phyloP scores from a whole-genome alignment of 2,329 filamentous ascomycete species.

The Pestalotiopsis sp. region DNA sequence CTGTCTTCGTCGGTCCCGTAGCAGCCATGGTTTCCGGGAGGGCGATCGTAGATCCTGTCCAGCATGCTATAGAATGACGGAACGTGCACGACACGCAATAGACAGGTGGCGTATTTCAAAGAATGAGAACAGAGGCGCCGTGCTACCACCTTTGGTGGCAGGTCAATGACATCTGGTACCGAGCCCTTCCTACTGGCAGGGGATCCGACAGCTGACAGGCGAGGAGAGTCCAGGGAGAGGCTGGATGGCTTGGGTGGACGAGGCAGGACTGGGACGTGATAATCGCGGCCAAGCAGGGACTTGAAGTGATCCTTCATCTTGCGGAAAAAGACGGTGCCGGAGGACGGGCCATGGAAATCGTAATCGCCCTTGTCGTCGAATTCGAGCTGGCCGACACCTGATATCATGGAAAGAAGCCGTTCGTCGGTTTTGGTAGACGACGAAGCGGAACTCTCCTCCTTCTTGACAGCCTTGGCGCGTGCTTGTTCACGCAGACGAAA shows the following conservation, averaged over 20 bases:
- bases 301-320: slow-evolving; percentile 88
- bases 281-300: slow-evolving; percentile 69
- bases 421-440: slow-evolving; percentile 60
- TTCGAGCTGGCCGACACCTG: slow-evolving; percentile 87
- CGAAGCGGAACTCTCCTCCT: slow-evolving; percentile 35
- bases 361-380: slow-evolving; percentile 89
- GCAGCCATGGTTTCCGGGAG: slow-evolving; percentile 43
- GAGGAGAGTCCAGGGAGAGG: slow-evolving; percentile 71
- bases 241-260: slow-evolving; percentile 50
- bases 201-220: slow-evolving; percentile 64
- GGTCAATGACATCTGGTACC: slow-evolving; percentile 59
- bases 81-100: slow-evolving; percentile 66
- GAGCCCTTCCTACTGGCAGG: slow-evolving; percentile 56
- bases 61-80: slow-evolving; percentile 72
- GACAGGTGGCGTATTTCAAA: slow-evolving; percentile 41
- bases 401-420: slow-evolving; percentile 91
- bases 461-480: slow-evolving; percentile 46
- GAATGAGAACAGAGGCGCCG: slow-evolving; percentile 40
- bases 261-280: slow-evolving; percentile 61
- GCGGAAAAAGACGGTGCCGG: slow-evolving; percentile 84
- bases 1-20: slow-evolving; percentile 59
- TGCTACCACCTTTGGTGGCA: slow-evolving; percentile 67
- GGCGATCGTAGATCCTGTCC: slow-evolving; percentile 67
- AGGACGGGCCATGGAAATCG: slow-evolving; percentile 95
- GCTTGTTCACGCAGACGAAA: slow-evolving; percentile 58